Percentiles rank a stretch among this genome's conserved stretches.
phyloP scores from a whole-genome alignment of 1,284 basidiomycete genomes.

The Mycena sp. region DNA sequence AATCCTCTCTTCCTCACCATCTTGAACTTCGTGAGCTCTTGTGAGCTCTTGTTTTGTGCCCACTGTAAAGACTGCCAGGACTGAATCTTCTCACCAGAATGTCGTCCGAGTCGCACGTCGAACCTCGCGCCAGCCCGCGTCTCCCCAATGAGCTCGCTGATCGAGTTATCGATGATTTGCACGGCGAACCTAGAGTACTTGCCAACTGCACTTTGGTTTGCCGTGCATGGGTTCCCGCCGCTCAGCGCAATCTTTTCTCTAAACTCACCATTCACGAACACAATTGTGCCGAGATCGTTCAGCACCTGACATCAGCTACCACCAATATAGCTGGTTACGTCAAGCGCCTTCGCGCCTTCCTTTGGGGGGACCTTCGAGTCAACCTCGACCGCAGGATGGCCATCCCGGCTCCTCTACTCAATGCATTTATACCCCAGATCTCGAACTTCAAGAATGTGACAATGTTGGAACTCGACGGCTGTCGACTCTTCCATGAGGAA shows the following conservation, averaged over 20 bases:
- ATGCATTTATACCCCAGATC: slow-evolving; percentile 20
- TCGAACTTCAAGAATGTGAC: slow-evolving; percentile 20
- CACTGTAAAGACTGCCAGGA: not conserved
- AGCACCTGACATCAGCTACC: slow-evolving; percentile 5
- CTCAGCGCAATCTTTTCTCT: slow-evolving; percentile 18
- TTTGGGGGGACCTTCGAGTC: slow-evolving; percentile 20
- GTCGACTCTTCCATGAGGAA: slow-evolving; percentile 7
- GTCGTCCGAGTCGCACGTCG: too few relatives aligned
- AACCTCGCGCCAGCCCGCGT: not conserved
- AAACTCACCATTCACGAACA: slow-evolving; percentile 16
- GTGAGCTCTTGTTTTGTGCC: too few relatives aligned
- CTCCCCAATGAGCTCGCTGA: slow-evolving; percentile 25
- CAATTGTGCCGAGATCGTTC: slow-evolving; percentile 15
- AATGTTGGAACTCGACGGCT: slow-evolving; percentile 21
- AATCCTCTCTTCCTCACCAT: too few relatives aligned
- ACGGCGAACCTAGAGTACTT: slow-evolving; percentile 9
- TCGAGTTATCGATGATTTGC: slow-evolving; percentile 11
- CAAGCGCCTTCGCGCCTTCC: slow-evolving; percentile 5
- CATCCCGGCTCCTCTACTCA: slow-evolving; percentile 11
- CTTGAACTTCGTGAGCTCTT: too few relatives aligned
- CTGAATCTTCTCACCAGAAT: not conserved
- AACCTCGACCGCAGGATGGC: slow-evolving; percentile 1
- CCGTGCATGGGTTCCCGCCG: slow-evolving; percentile 13
- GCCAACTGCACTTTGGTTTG: slow-evolving; percentile 23
- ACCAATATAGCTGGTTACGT: slow-evolving; percentile 15